A percentile compares a stretch with the other conserved stretches of the same genome.
phyloP scores from a whole-genome alignment of 768 basidiomycete genomes.

The Chalciporus sphaerocephalus region DNA sequence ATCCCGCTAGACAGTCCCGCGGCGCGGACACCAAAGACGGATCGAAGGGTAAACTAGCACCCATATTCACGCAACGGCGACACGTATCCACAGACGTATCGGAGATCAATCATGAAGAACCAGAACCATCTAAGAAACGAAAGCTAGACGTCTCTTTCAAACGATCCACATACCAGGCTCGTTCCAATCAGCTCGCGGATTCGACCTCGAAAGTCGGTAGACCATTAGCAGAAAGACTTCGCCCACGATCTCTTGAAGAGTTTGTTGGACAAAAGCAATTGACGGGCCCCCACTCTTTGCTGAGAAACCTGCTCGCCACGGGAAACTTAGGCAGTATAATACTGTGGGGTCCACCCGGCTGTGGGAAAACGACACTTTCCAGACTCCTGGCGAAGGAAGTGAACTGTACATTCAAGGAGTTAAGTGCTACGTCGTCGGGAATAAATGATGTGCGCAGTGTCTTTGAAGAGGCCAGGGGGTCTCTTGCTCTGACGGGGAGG shows the following conservation, averaged over 20 bases:
- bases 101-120: conserved; percentile 5
- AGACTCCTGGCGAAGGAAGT: conserved; percentile 60
- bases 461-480: conserved; percentile 71
- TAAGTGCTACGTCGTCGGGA: conserved; percentile 68
- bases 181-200: conserved; percentile 18
- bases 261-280: conserved; percentile 72
- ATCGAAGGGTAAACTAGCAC: conserved; percentile 33
- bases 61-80: conserved; percentile 36
- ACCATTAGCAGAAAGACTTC: conserved; percentile 69
- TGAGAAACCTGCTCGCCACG: conserved; percentile 48
- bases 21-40: conserved; percentile 13
- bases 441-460: conserved; percentile 68
- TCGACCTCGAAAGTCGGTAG: conserved; percentile 31
- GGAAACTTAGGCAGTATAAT: conserved; percentile 58
- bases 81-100: conserved; percentile 10
- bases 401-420: conserved; percentile 64
- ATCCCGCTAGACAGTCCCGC: conserved; percentile 1
- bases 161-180: conserved; percentile 18
- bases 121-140: conserved; percentile 31
- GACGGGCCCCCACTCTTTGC: conserved; percentile 50
- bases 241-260: conserved; percentile 59
- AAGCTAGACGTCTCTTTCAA: conserved; percentile 16
- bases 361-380: conserved; percentile 75
- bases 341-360: conserved; percentile 75
- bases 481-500: conserved; percentile 63